Conservation (phyloP, 306 rosid genomes). For the Corylus americana region DNA sequence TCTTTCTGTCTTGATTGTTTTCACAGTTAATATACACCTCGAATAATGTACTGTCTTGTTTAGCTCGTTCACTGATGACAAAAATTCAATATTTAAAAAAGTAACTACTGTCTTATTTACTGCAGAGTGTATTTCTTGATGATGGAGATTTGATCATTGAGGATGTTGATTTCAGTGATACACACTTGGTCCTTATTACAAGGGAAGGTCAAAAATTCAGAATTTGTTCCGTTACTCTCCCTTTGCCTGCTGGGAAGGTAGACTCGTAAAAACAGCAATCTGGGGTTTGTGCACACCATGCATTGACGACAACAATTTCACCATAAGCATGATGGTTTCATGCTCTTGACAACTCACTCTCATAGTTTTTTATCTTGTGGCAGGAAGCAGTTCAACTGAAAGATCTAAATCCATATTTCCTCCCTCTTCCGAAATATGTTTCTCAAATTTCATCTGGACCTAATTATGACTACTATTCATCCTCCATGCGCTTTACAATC, state of each 20-base stretch:
- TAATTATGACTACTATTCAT: conserved; percentile 79
- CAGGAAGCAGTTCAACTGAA: conserved; percentile 60
- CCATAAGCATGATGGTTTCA: conserved; percentile 15
- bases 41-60: background rate
- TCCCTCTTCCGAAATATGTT: conserved; percentile 79
- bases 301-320: conserved; percentile 21
- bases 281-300: conserved; percentile 26
- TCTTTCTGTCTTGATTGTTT: conserved; percentile 11
- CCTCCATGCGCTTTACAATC: conserved; percentile 73
- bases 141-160: conserved; percentile 52
- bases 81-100: background rate
- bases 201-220: conserved; percentile 61
- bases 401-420: conserved; percentile 58
- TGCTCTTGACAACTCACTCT: conserved; percentile 19
- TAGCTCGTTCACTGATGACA: background rate
- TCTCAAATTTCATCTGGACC: conserved; percentile 89
- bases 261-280: conserved; percentile 16
- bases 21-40: background rate
- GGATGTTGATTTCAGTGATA: conserved; percentile 82
- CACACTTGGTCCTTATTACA: conserved; percentile 62
- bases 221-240: conserved; percentile 75
- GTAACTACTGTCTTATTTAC: conserved; percentile 17
- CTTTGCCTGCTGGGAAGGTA: conserved; percentile 74
- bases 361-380: conserved; percentile 30
- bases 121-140: conserved; percentile 64